These are phyloP conservation scores for Boletus mariae DNA, from an alignment of 1,284 basidiomycete genomes.

Conservation along the genomic window DNA sequence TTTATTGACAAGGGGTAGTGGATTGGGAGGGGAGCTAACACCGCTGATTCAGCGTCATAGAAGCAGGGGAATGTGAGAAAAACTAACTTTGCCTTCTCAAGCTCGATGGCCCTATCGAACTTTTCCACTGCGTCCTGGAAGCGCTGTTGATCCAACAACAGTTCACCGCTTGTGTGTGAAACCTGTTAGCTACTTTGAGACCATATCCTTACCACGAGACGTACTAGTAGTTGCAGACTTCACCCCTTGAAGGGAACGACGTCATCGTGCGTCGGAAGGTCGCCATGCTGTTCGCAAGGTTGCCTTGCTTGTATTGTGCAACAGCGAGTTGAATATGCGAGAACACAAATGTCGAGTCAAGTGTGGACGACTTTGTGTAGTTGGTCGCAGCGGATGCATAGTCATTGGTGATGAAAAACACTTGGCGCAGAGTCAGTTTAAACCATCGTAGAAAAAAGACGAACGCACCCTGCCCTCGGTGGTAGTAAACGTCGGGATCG, in stretches of 20 bases:
- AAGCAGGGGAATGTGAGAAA: not conserved
- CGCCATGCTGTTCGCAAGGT: slow-evolving; percentile 79
- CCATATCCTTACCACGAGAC: slow-evolving; percentile 29
- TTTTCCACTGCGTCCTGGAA: slow-evolving; percentile 92
- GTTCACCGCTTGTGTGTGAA: slow-evolving; percentile 71
- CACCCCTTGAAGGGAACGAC: slow-evolving; percentile 78
- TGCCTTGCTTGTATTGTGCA: slow-evolving; percentile 90
- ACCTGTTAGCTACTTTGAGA: slow-evolving; percentile 5
- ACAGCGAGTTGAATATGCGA: slow-evolving; percentile 97
- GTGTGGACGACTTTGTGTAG: slow-evolving; percentile 83
- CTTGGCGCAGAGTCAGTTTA: slow-evolving; percentile 39
- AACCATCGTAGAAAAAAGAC: not conserved
- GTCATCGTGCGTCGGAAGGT: slow-evolving; percentile 84
- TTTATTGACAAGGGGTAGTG: slow-evolving; percentile 96
- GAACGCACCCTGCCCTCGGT: slow-evolving; percentile 86
- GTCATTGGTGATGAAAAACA: slow-evolving; percentile 94
- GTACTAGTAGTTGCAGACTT: slow-evolving; percentile 91
- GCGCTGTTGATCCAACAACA: slow-evolving; percentile 89
- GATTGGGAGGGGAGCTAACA: slow-evolving; percentile 67
- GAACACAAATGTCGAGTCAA: slow-evolving; percentile 88
- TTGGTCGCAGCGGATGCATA: slow-evolving; percentile 85
- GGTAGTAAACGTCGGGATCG: slow-evolving; percentile 98
- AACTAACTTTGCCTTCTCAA: slow-evolving; percentile 75
- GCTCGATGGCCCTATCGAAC: slow-evolving; percentile 90
- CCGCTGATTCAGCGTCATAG: slow-evolving; percentile 2